Percentiles rank a stretch among this genome's conserved stretches.
These are phyloP conservation scores for Bruguiera gymnorhiza DNA, from an alignment of 345 rosid species.

Conservation along the genomic window DNA sequence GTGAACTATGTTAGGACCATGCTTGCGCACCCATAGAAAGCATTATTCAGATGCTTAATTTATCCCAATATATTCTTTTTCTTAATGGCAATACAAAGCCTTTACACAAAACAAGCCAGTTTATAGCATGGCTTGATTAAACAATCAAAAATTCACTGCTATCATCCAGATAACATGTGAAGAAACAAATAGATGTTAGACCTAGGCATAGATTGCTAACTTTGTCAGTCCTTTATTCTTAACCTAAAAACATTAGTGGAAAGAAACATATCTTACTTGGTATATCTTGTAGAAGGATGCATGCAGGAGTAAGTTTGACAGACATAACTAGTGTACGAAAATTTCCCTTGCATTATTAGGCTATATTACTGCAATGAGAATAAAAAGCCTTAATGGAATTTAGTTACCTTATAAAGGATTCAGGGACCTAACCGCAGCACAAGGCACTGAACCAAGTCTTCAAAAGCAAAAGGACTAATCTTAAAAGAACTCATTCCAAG, in stretches of 20 bases:
- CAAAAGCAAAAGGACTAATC: constrained; percentile 22
- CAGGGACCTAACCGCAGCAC: constrained; percentile 22
- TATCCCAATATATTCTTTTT: too few species aligned
- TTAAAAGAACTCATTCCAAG: constrained; percentile 13
- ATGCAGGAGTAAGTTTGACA: not conserved
- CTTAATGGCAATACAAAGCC: too few species aligned
- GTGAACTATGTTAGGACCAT: too few species aligned
- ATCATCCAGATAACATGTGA: too few species aligned
- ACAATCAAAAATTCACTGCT: too few species aligned
- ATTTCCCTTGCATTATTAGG: constrained; percentile 12
- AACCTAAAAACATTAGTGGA: not conserved
- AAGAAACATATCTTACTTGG: not conserved
- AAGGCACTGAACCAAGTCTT: constrained; percentile 22
- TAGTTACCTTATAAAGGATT: constrained; percentile 35
- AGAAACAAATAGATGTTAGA: too few species aligned
- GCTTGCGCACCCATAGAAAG: too few species aligned
- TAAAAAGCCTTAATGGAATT: constrained; percentile 5
- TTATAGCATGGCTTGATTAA: too few species aligned
- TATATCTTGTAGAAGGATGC: not conserved
- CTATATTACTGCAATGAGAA: constrained; percentile 4
- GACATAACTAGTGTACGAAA: not conserved
- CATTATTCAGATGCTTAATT: too few species aligned
- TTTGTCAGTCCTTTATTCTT: too few species aligned
- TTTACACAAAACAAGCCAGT: too few species aligned
- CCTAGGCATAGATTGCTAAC: too few species aligned